A percentile compares a stretch with the other conserved stretches of the same genome.
Conservation (phyloP, 208 protist genomes). For the Trypanosoma scelopori region DNA sequence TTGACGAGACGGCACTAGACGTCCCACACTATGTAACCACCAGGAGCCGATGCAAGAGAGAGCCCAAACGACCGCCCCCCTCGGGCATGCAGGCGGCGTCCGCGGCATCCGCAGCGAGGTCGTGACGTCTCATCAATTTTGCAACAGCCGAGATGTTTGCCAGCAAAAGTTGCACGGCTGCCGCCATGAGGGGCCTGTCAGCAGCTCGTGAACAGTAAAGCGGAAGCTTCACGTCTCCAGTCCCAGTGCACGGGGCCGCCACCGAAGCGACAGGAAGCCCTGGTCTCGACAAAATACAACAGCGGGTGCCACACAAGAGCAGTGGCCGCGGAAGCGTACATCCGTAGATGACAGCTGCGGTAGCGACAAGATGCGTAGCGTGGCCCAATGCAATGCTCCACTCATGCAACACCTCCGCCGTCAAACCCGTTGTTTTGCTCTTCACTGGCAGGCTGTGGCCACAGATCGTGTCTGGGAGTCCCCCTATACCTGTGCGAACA, state of each 20-base stretch:
- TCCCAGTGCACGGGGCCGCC: constrained; percentile 21
- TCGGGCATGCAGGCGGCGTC: neutral
- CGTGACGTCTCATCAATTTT: constrained; percentile 44
- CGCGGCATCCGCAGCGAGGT: constrained; percentile 14
- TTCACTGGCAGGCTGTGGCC: constrained; percentile 8
- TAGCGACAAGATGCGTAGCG: constrained; percentile 51
- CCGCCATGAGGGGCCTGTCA: constrained; percentile 56
- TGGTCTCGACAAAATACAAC: constrained; percentile 12
- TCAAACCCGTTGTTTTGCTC: constrained; percentile 4
- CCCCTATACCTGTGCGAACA: constrained; percentile 5
- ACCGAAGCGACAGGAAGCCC: constrained; percentile 26
- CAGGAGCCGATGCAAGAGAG: constrained; percentile 43
- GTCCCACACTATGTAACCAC: neutral
- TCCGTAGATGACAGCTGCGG: constrained; percentile 52
- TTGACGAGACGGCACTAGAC: too few relatives aligned
- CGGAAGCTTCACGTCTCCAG: constrained; percentile 39
- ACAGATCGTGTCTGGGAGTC: constrained; percentile 11
- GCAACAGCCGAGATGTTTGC: constrained; percentile 36
- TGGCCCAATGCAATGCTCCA: constrained; percentile 56
- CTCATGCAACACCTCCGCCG: constrained; percentile 42
- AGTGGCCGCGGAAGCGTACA: constrained; percentile 60
- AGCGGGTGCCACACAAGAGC: constrained; percentile 34
- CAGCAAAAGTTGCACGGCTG: constrained; percentile 43
- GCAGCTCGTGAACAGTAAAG: constrained; percentile 33
- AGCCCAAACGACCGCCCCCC: constrained; percentile 36